Percentiles rank a stretch among this genome's conserved stretches.
phyloP scores from a whole-genome alignment of 2,329 filamentous ascomycete species.

The Xylariaceae sp. region DNA sequence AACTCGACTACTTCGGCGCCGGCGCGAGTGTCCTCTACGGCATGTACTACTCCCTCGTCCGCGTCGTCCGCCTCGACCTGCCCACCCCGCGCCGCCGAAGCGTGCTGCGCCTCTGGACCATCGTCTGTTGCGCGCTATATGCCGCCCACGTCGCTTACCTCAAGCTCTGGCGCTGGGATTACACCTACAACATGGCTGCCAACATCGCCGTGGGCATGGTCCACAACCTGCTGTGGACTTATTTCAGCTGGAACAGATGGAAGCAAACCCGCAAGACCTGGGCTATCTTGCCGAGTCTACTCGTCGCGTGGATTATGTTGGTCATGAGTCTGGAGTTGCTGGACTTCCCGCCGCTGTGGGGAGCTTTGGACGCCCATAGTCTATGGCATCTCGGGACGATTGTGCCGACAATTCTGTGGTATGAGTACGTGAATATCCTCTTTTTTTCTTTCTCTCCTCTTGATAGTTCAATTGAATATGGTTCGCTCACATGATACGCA shows the following conservation, averaged over 20 bases:
- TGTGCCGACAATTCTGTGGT: constrained; percentile 81
- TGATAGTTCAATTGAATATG: not conserved
- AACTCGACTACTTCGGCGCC: constrained; percentile 93
- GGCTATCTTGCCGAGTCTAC: constrained; percentile 84
- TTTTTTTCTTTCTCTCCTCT: not conserved
- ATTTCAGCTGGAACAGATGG: constrained; percentile 74
- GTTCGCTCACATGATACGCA: constrained; percentile 34
- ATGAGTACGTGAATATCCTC: constrained; percentile 63
- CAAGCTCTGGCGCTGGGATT: constrained; percentile 83
- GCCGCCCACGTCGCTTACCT: constrained; percentile 74
- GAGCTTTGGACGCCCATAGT: constrained; percentile 86
- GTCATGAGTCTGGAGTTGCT: constrained; percentile 95
- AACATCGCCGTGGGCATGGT: constrained; percentile 78
- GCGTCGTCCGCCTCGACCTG: constrained; percentile 76
- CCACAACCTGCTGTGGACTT: constrained; percentile 79
- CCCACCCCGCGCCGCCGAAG: constrained; percentile 37
- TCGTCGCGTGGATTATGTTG: constrained; percentile 84
- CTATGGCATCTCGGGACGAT: constrained; percentile 96
- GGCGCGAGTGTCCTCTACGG: constrained; percentile 88
- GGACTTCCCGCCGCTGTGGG: constrained; percentile 81
- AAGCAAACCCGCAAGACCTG: constrained; percentile 64
- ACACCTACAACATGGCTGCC: constrained; percentile 95
- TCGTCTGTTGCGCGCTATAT: constrained; percentile 66
- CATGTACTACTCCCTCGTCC: constrained; percentile 75
- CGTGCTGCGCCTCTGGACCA: constrained; percentile 69